phyloP scores from a whole-genome alignment of 306 rosid genomes.

The Lithocarpus polystachyus region DNA sequence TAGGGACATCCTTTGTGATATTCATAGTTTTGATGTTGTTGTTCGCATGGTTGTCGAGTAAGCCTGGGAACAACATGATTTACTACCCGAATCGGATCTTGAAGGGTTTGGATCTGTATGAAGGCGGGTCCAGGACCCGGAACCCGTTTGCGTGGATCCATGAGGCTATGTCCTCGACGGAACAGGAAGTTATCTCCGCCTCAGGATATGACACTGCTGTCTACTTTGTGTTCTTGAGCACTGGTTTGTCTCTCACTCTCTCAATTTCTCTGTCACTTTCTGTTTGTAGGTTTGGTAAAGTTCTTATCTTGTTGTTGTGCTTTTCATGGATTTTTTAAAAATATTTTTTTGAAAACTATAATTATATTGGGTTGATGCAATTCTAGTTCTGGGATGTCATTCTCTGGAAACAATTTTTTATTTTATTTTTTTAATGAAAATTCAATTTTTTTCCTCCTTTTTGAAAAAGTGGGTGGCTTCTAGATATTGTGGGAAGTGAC shows the following conservation, averaged over 20 bases:
- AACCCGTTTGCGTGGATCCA: conserved; percentile 81
- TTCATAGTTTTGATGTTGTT: conserved; percentile 66
- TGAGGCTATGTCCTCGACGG: conserved; percentile 68
- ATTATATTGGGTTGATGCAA: background rate
- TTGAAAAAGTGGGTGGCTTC: background rate
- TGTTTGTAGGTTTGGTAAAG: background rate
- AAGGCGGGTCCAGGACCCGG: conserved; percentile 41
- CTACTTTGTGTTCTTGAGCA: conserved; percentile 73
- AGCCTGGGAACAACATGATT: conserved; percentile 73
- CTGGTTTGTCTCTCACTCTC: conserved; percentile 46
- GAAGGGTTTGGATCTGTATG: conserved; percentile 61
- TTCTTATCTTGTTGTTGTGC: background rate
- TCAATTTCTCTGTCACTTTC: too few relatives aligned
- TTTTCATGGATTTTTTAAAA: background rate
- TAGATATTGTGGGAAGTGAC: background rate
- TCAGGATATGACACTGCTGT: conserved; percentile 97
- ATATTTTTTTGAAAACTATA: background rate
- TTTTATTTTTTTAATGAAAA: background rate
- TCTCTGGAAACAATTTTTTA: too few relatives aligned
- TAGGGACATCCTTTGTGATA: conserved; percentile 76
- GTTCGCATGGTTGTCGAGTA: conserved; percentile 54
- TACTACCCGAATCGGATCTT: conserved; percentile 92
- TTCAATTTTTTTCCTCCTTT: background rate
- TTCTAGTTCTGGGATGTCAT: background rate
- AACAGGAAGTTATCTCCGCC: conserved; percentile 54